phyloP scores from a whole-genome alignment of 2,329 filamentous ascomycete genomes.

The Stagonosporopsis chrysanthemi region DNA sequence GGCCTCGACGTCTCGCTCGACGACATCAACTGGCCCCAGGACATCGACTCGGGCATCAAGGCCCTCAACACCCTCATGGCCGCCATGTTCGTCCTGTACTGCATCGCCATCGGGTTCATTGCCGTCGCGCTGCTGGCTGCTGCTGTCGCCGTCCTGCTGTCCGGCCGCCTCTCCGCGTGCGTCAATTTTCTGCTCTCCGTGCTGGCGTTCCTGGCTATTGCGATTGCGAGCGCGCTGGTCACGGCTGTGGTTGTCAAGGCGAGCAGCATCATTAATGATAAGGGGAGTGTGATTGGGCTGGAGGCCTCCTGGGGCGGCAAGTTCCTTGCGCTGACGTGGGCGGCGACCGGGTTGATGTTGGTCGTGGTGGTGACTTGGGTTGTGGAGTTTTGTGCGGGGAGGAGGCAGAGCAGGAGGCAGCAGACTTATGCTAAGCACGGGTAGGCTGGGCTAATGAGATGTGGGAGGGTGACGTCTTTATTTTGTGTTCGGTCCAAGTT shows the following conservation, averaged over 20 bases:
- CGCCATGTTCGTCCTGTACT: constrained; percentile 66
- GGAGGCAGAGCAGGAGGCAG: constrained; percentile 26
- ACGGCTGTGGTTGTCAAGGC: constrained; percentile 67
- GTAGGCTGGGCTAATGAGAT: constrained; percentile 5
- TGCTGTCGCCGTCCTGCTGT: constrained; percentile 54
- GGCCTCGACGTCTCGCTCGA: constrained; percentile 57
- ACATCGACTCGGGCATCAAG: constrained; percentile 62
- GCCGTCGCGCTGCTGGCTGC: constrained; percentile 59
- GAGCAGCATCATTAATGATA: constrained; percentile 60
- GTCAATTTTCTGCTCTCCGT: constrained; percentile 59
- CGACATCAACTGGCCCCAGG: constrained; percentile 64
- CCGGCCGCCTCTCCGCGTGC: constrained; percentile 56
- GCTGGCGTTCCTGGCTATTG: constrained; percentile 66
- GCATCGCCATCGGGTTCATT: constrained; percentile 62
- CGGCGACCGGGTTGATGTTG: constrained; percentile 58
- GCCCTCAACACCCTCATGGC: constrained; percentile 59
- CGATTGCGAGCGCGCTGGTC: constrained; percentile 77
- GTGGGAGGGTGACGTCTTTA: not conserved
- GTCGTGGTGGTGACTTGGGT: constrained; percentile 42
- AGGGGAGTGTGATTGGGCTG: constrained; percentile 60
- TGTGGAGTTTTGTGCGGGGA: constrained; percentile 40
- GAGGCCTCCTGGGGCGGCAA: constrained; percentile 59
- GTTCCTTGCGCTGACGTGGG: constrained; percentile 68
- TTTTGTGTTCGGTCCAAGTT: constrained; percentile 12
- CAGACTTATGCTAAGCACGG: constrained; percentile 32